Base-by-base conservation (phyloP, 768 basidiomycete genomes). In the Boletus coccyginus region DNA sequence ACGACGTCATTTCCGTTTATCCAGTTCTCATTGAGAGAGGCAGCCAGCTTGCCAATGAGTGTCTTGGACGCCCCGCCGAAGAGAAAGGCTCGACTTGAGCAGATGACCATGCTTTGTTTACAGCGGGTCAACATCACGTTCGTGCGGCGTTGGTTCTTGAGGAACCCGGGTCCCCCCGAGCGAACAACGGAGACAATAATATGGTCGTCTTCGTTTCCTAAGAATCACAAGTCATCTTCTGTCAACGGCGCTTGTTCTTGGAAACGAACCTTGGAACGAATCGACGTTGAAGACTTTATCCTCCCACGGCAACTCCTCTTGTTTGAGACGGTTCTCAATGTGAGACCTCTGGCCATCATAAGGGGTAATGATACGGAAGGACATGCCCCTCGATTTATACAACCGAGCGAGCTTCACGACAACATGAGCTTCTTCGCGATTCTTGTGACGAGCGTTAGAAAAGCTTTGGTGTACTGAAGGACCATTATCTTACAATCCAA, bases 111-210 rank as follows among this genome's bases (percentile, higher is more conserved):
- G 36, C 82, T 83, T 46, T 70, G 67, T 67, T 86, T 86, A 75
- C 86, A 91, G 21, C 90, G 81, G 33, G 86, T 88, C 33, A 92
- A 77, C 90, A 93, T 90, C 43, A 93, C 91, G 80, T 93, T 93
- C 46, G 85, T 88, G 7, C 91, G 79, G 11, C 85, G 78, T 7
- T 77, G 53, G 61, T 82, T 84, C 14, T 66, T 71, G 21, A 93
- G 73, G 61, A 94, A 94, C 13, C 92, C 91, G 19, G 81, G 69
- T 16, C 69, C 73, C 6, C 70, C 58, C 1, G 88, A 77, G 21
- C 88, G 78, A 10, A 90, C 88, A 7, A 88, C 62, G 7, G 88
- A 91, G 35, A 92, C 72, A 50, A 92, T 79, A 51, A 92, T 84
- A 43, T 80, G 78, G 46, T 92, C 84, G 52, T 85, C 86, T 66